Conservation (phyloP, 1,284 basidiomycete species). For the Rhodotorula sp. region DNA sequence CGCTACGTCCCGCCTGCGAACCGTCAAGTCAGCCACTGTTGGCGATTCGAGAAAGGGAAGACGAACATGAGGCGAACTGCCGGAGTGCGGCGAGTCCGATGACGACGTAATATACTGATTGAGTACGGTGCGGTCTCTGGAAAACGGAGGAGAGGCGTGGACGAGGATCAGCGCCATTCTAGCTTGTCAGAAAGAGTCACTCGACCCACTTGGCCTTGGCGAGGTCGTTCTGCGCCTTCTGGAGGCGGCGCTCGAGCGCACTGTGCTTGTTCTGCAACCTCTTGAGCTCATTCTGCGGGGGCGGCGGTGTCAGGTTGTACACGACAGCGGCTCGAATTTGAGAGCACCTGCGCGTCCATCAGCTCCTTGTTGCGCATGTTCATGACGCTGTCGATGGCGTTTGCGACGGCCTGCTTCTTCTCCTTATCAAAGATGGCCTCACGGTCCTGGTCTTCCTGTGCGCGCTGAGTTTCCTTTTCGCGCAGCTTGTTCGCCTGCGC, state of each 20-base stretch:
- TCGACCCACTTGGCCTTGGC: conserved; percentile 9
- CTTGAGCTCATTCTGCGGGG: conserved; percentile 17
- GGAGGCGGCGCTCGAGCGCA: not conserved
- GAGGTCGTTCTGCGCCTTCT: conserved; percentile 6
- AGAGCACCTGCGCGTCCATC: not conserved
- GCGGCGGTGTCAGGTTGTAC: too few relatives aligned
- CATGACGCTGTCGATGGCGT: not conserved
- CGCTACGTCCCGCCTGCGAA: too few relatives aligned
- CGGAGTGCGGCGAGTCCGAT: not conserved
- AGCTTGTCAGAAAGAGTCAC: too few relatives aligned
- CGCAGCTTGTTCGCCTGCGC: not conserved
- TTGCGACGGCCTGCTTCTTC: not conserved
- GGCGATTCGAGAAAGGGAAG: not conserved
- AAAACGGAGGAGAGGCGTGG: not conserved
- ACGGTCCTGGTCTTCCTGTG: not conserved
- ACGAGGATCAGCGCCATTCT: not conserved
- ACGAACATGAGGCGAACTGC: not conserved
- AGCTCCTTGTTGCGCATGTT: not conserved
- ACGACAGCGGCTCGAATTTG: too few relatives aligned
- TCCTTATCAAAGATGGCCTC: not conserved
- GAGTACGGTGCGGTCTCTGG: not conserved
- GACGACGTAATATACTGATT: conserved; percentile 5
- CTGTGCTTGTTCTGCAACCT: not conserved
- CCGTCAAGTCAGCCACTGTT: too few relatives aligned
- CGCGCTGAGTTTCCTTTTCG: not conserved